Percentiles rank a stretch among this genome's conserved stretches.
phyloP scores from a whole-genome alignment of 2,329 filamentous ascomycete genomes.

The Fusarium tricinctum region DNA sequence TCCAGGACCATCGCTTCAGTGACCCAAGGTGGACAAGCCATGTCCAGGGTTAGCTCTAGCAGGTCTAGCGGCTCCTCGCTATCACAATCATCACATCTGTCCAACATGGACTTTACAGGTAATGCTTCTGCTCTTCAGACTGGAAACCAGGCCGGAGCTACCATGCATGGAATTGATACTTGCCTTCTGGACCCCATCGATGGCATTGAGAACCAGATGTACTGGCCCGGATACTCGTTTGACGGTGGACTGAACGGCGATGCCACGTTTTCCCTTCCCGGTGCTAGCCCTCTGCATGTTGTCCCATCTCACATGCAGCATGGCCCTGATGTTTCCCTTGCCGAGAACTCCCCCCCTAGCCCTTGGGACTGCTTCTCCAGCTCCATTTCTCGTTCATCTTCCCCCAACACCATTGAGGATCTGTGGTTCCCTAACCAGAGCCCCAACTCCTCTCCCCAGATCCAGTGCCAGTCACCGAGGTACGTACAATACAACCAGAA shows the following conservation, averaged over 20 bases:
- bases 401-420: constrained; percentile 65
- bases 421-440: constrained; percentile 58
- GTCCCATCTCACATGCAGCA: constrained; percentile 69
- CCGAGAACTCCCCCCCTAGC: constrained; percentile 65
- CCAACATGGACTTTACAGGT: constrained; percentile 67
- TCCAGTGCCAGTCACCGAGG: constrained; percentile 67
- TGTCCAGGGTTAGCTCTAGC: constrained; percentile 58
- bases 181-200: constrained; percentile 65
- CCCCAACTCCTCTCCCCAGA: constrained; percentile 64
- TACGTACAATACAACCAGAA: constrained; percentile 56
- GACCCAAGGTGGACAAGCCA: constrained; percentile 55
- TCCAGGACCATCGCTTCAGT: constrained; percentile 54
- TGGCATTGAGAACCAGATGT: constrained; percentile 64
- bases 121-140: constrained; percentile 62
- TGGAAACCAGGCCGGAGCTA: constrained; percentile 55
- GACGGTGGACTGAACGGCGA: constrained; percentile 60
- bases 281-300: constrained; percentile 65
- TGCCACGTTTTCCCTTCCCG: constrained; percentile 60
- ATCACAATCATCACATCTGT: constrained; percentile 65
- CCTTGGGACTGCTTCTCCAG: constrained; percentile 68
- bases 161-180: constrained; percentile 64
- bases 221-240: constrained; percentile 64
- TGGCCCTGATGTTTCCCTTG: constrained; percentile 65
- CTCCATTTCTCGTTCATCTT: constrained; percentile 66
- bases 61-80: constrained; percentile 60